Percentiles rank a stretch among this genome's conserved stretches.
Evolutionary conservation across 495 filamentous ascomycete species (phyloP).

Genomic region (Podospora pseudoanserina): DNA sequence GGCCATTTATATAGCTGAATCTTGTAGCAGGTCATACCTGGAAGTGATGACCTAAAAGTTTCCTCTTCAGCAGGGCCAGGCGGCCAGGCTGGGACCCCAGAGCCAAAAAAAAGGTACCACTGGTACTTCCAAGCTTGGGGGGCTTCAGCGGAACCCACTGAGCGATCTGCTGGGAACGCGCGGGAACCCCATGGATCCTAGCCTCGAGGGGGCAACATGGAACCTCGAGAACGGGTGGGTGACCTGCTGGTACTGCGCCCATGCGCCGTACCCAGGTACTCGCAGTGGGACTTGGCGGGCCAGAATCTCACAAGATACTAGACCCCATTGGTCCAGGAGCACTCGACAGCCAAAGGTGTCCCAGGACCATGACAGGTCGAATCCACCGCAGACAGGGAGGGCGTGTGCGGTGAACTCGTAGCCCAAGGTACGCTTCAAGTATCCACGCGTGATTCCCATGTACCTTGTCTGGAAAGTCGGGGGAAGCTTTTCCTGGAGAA

Average conservation of each 20-base stretch:
- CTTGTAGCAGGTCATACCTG: conserved; percentile 22
- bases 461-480: conserved; percentile 24
- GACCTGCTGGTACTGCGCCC: conserved; percentile 10
- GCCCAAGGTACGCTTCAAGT: conserved; percentile 21
- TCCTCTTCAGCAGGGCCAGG: conserved; percentile 24
- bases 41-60: conserved; percentile 35
- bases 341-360: conserved; percentile 13
- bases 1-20: conserved; percentile 27
- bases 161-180: conserved; percentile 8
- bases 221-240: conserved; percentile 5
- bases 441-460: conserved; percentile 16
- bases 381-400: conserved; percentile 22
- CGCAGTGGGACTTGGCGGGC: neutral
- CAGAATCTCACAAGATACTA: conserved; percentile 23
- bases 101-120: conserved; percentile 7
- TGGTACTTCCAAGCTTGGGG: conserved; percentile 1
- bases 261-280: conserved; percentile 5
- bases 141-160: conserved; percentile 15
- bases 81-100: conserved; percentile 22
- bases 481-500: conserved; percentile 24
- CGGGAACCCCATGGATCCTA: neutral
- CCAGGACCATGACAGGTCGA: conserved; percentile 26
- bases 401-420: conserved; percentile 20
- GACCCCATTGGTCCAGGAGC: conserved; percentile 28
- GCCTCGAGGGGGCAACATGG: neutral